Base-by-base conservation (phyloP, 495 filamentous ascomycete genomes). In the Sabuloglossum arenarium region DNA sequence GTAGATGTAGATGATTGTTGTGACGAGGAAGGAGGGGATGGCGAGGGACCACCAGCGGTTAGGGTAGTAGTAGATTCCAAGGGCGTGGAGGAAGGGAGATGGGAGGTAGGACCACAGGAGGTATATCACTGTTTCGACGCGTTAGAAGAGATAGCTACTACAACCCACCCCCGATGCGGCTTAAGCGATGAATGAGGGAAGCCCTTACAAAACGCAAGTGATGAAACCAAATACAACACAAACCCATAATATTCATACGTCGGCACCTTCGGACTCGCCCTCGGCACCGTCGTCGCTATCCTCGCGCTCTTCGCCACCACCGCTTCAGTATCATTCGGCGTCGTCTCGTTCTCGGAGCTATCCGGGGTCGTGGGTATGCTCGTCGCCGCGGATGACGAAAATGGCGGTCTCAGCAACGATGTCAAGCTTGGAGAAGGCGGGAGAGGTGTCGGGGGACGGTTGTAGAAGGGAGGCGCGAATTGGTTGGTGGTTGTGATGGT, bases 171-270 rank as follows among this genome's bases (percentile, higher is more conserved):
- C n/a, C n/a, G n/a, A n/a, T n/a, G n/a, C n/a, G n/a, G n/a, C n/a
- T n/a, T n/a, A n/a, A n/a, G n/a, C n/a, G n/a, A n/a, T n/a, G n/a
- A n/a, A n/a, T n/a, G n/a, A n/a, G n/a, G n/a, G n/a, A 19, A 42
- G 19, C 14, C 66, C 73, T 62, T 61, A 77, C 75, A 66, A 65
- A 96, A 97, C 1, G 76, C 79, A 37, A 88, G 70, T 14, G 77
- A 82, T 34, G 81, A 85, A 62, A 85, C 82, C 27, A 98, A 75
- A 66, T 98, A 97, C 27, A 98, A 75, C 53, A 91, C 89, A 69
- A 98, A 97, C 59, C 91, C 91, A 66, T 98, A 97, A 75, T 98
- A 98, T 65, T 98, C 91, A 67, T 98, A 97, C 0, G 91, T 98
- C 9, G 91, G 91, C 0, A 97, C 88, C 61, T 88, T 89, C 0